Conservation (phyloP, 441 rosid genomes). For the Brassica hybrid region DNA sequence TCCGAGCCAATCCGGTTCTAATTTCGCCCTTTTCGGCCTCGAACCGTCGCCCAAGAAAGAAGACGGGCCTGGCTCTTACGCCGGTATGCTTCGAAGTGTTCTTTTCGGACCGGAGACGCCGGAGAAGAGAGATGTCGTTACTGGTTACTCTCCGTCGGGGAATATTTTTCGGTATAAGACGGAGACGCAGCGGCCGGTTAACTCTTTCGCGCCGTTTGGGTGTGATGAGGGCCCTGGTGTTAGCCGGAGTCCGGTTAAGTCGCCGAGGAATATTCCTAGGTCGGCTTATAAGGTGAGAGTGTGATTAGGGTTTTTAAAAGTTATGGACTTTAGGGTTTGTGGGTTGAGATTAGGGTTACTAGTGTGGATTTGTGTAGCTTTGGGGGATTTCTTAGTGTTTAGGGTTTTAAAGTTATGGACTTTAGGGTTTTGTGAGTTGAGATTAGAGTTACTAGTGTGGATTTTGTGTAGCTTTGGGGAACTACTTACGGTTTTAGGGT, state of each 20-base stretch:
- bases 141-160: conserved; percentile 42
- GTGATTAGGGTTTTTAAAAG: background rate
- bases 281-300: conserved; percentile 82
- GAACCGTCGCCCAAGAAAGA: conserved; percentile 51
- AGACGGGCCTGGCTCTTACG: conserved; percentile 64
- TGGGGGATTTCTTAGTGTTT: background rate
- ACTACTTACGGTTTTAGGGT: background rate
- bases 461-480: too few relatives aligned
- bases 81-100: conserved; percentile 60
- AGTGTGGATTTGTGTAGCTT: background rate
- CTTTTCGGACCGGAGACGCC: conserved; percentile 85
- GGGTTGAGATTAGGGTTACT: background rate
- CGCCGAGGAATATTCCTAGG: conserved; percentile 78
- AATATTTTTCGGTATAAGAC: conserved; percentile 84
- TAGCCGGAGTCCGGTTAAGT: conserved; percentile 65
- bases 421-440: conserved; percentile 11
- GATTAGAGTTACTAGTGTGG: background rate
- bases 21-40: conserved; percentile 75
- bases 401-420: background rate
- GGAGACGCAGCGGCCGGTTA: conserved; percentile 71
- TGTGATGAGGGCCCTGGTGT: conserved; percentile 64
- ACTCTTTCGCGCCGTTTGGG: conserved; percentile 69
- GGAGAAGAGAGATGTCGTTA: conserved; percentile 53
- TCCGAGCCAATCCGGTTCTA: conserved; percentile 85
- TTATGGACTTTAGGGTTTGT: conserved; percentile 1